These are phyloP conservation scores for Puccinellia tenuiflora DNA, from an alignment of 176 grass and related monocot species.

Conservation along the genomic window DNA sequence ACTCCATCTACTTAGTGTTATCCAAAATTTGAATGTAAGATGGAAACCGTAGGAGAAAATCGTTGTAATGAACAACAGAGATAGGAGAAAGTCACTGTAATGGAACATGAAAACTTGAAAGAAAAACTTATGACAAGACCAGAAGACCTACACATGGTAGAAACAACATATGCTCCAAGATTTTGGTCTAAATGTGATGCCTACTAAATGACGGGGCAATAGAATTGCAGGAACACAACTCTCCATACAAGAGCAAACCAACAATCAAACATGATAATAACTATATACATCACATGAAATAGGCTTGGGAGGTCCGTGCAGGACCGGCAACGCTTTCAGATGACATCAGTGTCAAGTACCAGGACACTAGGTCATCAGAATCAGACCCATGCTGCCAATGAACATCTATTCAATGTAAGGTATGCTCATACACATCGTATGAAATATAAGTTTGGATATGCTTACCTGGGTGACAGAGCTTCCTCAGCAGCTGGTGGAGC, in stretches of 20 bases:
- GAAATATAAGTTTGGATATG: neutral
- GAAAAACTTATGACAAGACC: too few species aligned
- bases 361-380: neutral
- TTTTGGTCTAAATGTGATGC: neutral
- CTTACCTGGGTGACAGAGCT: neutral
- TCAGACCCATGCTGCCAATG: neutral
- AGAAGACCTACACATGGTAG: neutral
- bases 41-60: too few species aligned
- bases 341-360: neutral
- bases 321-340: neutral
- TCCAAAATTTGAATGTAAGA: neutral
- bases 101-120: neutral
- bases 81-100: neutral
- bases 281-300: neutral
- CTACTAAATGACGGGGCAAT: neutral
- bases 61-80: too few species aligned
- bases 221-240: neutral
- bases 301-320: neutral
- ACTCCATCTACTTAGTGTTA: neutral
- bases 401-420: neutral
- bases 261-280: neutral
- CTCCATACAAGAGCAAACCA: neutral
- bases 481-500: neutral
- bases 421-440: neutral
- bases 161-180: neutral